Evolutionary conservation across 2,329 filamentous ascomycete species (phyloP).

Genomic region (Aspergillus aculeatinus): DNA sequence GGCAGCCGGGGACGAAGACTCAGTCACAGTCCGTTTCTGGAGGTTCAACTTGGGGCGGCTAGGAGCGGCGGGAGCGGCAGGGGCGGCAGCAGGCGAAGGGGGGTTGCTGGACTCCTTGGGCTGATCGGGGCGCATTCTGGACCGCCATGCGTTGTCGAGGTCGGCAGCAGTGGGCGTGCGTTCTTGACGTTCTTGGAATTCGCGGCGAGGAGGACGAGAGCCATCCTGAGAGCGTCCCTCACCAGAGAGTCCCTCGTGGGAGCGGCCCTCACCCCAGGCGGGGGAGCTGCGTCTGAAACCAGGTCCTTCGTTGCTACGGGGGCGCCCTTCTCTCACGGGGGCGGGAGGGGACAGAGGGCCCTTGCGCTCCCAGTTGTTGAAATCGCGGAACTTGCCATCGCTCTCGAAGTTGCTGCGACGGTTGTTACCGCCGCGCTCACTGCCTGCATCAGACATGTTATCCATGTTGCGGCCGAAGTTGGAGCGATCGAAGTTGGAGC

Average conservation of each 20-base stretch:
- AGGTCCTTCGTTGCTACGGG: slow-evolving; percentile 60
- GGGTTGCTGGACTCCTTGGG: slow-evolving; percentile 73
- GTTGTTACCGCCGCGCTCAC: slow-evolving; percentile 62
- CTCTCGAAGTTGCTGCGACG: slow-evolving; percentile 65
- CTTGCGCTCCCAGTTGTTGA: slow-evolving; percentile 91
- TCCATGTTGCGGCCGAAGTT: slow-evolving; percentile 58
- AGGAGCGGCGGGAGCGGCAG: slow-evolving; percentile 53
- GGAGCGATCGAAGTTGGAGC: slow-evolving; percentile 56
- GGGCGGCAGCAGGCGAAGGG: slow-evolving; percentile 68
- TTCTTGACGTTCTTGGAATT: slow-evolving; percentile 70
- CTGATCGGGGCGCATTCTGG: slow-evolving; percentile 84
- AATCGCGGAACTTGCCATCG: slow-evolving; percentile 76
- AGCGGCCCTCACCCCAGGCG: slow-evolving; percentile 68
- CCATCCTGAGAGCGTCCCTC: slow-evolving; percentile 68
- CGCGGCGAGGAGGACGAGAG: slow-evolving; percentile 74
- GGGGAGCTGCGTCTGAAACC: slow-evolving; percentile 67
- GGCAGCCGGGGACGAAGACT: slow-evolving; percentile 56
- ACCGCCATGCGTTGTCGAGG: slow-evolving; percentile 88
- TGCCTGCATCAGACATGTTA: slow-evolving; percentile 54
- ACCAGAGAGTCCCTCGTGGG: slow-evolving; percentile 68
- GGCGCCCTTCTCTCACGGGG: slow-evolving; percentile 56
- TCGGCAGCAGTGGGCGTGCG: slow-evolving; percentile 82
- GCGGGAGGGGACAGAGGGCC: slow-evolving; percentile 78
- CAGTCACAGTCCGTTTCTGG: slow-evolving; percentile 85
- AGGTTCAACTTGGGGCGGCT: slow-evolving; percentile 80